phyloP scores from a whole-genome alignment of 208 protist species.

The Trypanosomatidae sp. region DNA sequence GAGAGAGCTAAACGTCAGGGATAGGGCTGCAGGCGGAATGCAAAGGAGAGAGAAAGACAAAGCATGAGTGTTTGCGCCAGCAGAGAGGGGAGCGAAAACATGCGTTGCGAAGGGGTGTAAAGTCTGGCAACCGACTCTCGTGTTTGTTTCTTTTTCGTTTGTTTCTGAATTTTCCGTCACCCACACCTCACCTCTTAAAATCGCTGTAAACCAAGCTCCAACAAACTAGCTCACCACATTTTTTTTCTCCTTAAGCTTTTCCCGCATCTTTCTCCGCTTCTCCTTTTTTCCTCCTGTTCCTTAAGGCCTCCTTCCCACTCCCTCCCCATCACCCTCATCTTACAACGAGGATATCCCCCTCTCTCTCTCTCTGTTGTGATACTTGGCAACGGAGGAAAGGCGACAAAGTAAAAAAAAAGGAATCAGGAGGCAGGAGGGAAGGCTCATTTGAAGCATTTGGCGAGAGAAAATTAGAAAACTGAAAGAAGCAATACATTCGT shows the following conservation, averaged over 20 bases:
- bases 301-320: neutral
- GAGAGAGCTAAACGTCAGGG: neutral
- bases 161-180: neutral
- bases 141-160: neutral
- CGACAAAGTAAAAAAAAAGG: neutral
- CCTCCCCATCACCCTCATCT: neutral
- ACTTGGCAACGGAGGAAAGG: neutral
- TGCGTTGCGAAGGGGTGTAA: neutral
- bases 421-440: neutral
- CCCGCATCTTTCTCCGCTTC: neutral
- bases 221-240: neutral
- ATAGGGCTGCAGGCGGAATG: too few relatives aligned
- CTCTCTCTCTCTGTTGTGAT: neutral
- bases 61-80: neutral
- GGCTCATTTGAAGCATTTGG: neutral
- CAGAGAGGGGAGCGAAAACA: neutral
- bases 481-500: constrained; percentile 9
- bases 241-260: neutral
- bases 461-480: neutral
- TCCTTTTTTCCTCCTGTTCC: neutral
- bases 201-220: neutral
- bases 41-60: neutral
- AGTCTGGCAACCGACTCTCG: neutral
- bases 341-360: neutral
- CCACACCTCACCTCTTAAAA: too few relatives aligned